Evolutionary conservation across 257 asterid genomes (phyloP).

Genomic region (Mitragyna speciosa): DNA sequence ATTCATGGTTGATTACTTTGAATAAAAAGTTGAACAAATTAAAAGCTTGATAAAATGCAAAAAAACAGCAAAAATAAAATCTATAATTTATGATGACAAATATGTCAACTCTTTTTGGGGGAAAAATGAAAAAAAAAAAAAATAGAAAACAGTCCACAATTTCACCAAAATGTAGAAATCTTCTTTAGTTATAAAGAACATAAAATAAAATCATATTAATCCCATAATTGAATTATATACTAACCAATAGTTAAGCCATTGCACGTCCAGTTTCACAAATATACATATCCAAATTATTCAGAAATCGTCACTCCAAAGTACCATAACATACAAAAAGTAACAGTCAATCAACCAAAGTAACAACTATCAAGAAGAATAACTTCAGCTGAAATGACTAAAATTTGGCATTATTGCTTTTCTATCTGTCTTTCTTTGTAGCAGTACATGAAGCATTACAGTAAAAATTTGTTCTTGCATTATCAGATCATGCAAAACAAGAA

Average conservation of each 20-base stretch:
- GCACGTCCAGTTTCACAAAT: background rate
- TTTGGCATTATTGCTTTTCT: background rate
- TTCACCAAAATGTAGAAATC: background rate
- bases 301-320: background rate
- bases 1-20: too few species aligned
- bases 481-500: background rate
- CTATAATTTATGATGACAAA: background rate
- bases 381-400: background rate
- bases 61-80: background rate
- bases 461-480: background rate
- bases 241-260: background rate
- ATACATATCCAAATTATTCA: background rate
- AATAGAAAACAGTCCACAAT: too few species aligned
- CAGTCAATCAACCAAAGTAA: background rate
- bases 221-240: background rate
- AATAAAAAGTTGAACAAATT: too few species aligned
- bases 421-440: background rate
- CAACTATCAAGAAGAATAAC: background rate
- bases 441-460: background rate
- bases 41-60: background rate
- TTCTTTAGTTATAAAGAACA: background rate
- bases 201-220: background rate
- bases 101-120: background rate
- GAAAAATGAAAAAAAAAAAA: too few species aligned
- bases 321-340: background rate